Percentiles rank a stretch among this genome's conserved stretches.
Evolutionary conservation across 768 basidiomycete species (phyloP).

Genomic region (Macrolepiota fuliginosa): DNA sequence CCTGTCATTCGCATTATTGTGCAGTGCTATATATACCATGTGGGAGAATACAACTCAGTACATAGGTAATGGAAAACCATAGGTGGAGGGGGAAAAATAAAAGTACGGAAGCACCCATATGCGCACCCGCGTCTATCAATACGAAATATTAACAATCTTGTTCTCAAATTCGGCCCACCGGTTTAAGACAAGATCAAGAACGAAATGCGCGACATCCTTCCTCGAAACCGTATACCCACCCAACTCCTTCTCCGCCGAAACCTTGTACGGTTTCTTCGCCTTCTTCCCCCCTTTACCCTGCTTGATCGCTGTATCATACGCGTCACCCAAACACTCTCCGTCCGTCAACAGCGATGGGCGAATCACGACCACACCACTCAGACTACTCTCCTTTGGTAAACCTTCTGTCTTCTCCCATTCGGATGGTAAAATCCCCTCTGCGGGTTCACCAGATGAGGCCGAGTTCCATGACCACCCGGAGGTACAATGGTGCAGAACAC

Average conservation of each 20-base stretch:
- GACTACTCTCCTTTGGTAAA: constrained; percentile 39
- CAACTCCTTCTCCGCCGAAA: constrained; percentile 37
- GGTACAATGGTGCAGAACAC: constrained; percentile 38
- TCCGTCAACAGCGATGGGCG: constrained; percentile 60
- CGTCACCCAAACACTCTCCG: constrained; percentile 45
- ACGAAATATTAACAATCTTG: constrained; percentile 47
- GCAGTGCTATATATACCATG: too few relatives aligned
- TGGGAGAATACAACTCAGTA: too few relatives aligned
- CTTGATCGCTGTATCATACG: constrained; percentile 6
- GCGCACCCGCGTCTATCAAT: too few relatives aligned
- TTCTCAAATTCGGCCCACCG: constrained; percentile 54
- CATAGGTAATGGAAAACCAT: background rate
- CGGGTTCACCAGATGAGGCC: constrained; percentile 35
- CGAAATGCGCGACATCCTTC: constrained; percentile 64
- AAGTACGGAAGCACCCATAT: too few relatives aligned
- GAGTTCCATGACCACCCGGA: constrained; percentile 51
- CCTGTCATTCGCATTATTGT: too few relatives aligned
- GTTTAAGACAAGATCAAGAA: constrained; percentile 43
- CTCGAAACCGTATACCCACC: constrained; percentile 55
- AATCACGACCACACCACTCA: constrained; percentile 48
- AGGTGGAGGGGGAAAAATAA: too few relatives aligned
- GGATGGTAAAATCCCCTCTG: constrained; percentile 37
- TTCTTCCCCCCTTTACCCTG: background rate
- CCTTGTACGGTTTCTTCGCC: constrained; percentile 33
- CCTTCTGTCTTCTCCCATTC: constrained; percentile 42